A percentile compares a stretch with the other conserved stretches of the same genome.
phyloP scores from a whole-genome alignment of 2,329 filamentous ascomycete genomes.

The Aspergillus carbonarius region DNA sequence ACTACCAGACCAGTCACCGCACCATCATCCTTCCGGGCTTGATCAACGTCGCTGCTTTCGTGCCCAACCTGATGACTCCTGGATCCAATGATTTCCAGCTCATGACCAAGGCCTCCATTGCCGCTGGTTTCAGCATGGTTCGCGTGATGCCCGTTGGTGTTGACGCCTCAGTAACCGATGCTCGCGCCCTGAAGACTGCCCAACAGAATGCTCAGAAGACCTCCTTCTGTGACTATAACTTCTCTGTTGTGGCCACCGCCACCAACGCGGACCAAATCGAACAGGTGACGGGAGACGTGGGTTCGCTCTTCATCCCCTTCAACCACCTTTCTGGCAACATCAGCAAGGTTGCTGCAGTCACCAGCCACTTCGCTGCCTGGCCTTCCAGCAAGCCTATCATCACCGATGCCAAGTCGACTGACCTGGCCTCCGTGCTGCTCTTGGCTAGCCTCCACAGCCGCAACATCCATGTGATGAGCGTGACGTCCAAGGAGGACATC shows the following conservation, averaged over 20 bases:
- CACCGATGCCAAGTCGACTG: slow-evolving; percentile 76
- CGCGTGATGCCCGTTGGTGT: slow-evolving; percentile 74
- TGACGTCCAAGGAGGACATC: slow-evolving; percentile 80
- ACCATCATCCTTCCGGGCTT: slow-evolving; percentile 71
- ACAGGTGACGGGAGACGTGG: slow-evolving; percentile 69
- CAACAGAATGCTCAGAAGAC: slow-evolving; percentile 68
- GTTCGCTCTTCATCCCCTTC: slow-evolving; percentile 79
- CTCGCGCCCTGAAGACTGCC: slow-evolving; percentile 67
- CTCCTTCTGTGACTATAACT: slow-evolving; percentile 75
- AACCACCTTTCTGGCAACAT: slow-evolving; percentile 79
- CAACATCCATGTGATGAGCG: slow-evolving; percentile 76
- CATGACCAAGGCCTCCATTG: slow-evolving; percentile 71
- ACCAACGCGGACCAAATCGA: slow-evolving; percentile 73
- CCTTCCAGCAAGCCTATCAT: slow-evolving; percentile 75
- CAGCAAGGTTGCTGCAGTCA: slow-evolving; percentile 77
- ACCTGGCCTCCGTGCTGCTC: slow-evolving; percentile 76
- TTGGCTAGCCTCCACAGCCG: slow-evolving; percentile 75
- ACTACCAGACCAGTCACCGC: slow-evolving; percentile 88
- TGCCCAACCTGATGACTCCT: slow-evolving; percentile 67
- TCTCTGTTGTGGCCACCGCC: slow-evolving; percentile 72
- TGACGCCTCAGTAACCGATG: slow-evolving; percentile 70
- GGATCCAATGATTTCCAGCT: slow-evolving; percentile 67
- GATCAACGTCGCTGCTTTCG: slow-evolving; percentile 77
- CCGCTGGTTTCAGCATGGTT: slow-evolving; percentile 76
- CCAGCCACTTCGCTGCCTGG: slow-evolving; percentile 76